Evolutionary conservation across 2,329 filamentous ascomycete genomes (phyloP), one percentile per base, ranked within the genome.

Genomic region (Colletotrichum kahawae): DNA sequence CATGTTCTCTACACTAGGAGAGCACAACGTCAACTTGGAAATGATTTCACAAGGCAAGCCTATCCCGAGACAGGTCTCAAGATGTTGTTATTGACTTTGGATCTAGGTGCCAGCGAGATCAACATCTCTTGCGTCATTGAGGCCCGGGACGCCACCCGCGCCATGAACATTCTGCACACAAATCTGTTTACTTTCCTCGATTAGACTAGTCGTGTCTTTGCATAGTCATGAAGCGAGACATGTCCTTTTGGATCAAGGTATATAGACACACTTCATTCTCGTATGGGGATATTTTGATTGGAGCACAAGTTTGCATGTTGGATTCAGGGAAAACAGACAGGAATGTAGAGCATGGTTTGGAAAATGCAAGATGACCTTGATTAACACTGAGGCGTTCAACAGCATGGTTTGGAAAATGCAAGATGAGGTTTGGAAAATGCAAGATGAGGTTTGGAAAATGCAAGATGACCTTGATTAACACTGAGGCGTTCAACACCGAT

Each of bases 111-210:
- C 31, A 98, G 96, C 83, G 97, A 99, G 88, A 99, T 99, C 86
- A 99, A 98, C 84, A 99, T 99, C 76, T 98, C 95, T 13, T 99
- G 97, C 82, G 97, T 99, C 60, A 98, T 99, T 82, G 95, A 97
- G 80, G 95, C 95, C 78, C 90, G 93, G 78, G 95, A 98, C 82
- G 96, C 97, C 27, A 95, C 96, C 79, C 92, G 97, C 79, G 97
- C 97, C 36, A 94, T 99, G 89, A 98, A 97, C 83, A 95, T 98
- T 81, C 90, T 99, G 78, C 97, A 99, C 83, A 98, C 97, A 24
- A 96, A 96, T 86, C 91, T 99, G 72, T 98, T 99, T 83, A 98
- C 96, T 2, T 98, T 98, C 85, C 89, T 98, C 81, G 96, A 98
- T 77, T 95, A 81, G 77, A 63, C 21, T 24, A 31, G 57, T 31